Base-by-base conservation (phyloP, 345 rosid genomes). In the Heritiera littoralis region DNA sequence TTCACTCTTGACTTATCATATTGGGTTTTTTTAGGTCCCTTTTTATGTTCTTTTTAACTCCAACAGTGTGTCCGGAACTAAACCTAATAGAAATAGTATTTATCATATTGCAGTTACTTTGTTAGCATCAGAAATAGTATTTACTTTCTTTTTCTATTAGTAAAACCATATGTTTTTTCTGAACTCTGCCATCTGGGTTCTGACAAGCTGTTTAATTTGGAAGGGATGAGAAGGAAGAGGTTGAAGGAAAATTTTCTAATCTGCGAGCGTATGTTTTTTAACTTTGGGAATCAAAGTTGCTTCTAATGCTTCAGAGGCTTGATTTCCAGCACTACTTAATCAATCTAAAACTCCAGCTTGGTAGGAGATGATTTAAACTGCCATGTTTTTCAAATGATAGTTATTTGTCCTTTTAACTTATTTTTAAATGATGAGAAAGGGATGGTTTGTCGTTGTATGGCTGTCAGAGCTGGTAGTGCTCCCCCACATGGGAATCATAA, bases 1-100 rank as follows among this genome's bases (percentile, higher is more conserved):
- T 54, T 2, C 15, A 46, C 20, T 60, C 60, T 79, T 80, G 10
- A 77, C 28, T 63, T 76, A 17, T 75, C 69, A 5, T 5, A 43
- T 65, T 30, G 64, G 43, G 1, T 61, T 68, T 54, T 64, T 54
- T 13, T 64, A n/a, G 45, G 9, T 66, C 66, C 35, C 15, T 49
- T 38, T 40, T 59, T 20, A 35, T 63, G 20, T 51, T 51, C 1
- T 61, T 69, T 18, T 68, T 13, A 48, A 5, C 18, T 3, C 32
- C 2, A 59, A 38, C 13, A 9, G 7, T 48, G 14, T 38, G 13
- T 23, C 18, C 13, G 5, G 55, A 72, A 55, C 30, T 18, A 8
- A 63, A 46, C 12, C 18, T 30, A 43, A 7, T 38, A 72, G 54
- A 60, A 35, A 38, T 23, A 23, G 28, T 23, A 23, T 23, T 23